Evolutionary conservation across 768 basidiomycete species (phyloP).

Genomic region (Amanita molliuscula): DNA sequence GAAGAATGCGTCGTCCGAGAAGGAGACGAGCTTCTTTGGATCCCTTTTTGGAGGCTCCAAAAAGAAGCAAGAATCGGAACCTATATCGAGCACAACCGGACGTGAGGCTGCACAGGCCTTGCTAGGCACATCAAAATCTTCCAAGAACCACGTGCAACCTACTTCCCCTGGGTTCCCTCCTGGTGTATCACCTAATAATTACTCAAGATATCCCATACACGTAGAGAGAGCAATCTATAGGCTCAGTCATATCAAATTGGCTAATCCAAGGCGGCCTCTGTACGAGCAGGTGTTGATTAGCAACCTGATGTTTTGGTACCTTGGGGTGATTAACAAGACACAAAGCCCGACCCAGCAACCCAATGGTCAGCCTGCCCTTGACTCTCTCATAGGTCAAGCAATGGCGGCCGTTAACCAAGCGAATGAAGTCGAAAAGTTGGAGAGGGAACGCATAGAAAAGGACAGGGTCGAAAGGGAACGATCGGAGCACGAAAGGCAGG

Average conservation of each 20-base stretch:
- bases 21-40: slow-evolving; percentile 81
- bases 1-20: slow-evolving; percentile 39
- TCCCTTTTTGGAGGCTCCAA: slow-evolving; percentile 82
- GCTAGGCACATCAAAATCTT: slow-evolving; percentile 75
- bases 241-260: slow-evolving; percentile 96
- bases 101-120: slow-evolving; percentile 83
- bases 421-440: slow-evolving; percentile 22
- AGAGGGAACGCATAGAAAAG: slow-evolving; percentile 31
- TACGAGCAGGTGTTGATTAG: slow-evolving; percentile 95
- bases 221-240: slow-evolving; percentile 98
- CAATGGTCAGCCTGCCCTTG: slow-evolving; percentile 17
- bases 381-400: slow-evolving; percentile 14
- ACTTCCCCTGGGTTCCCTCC: slow-evolving; percentile 45
- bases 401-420: slow-evolving; percentile 21
- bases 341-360: slow-evolving; percentile 37
- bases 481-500: slow-evolving; percentile 29
- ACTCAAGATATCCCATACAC: slow-evolving; percentile 90
- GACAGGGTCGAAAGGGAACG: slow-evolving; percentile 34
- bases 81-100: slow-evolving; percentile 40
- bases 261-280: slow-evolving; percentile 90
- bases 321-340: slow-evolving; percentile 93
- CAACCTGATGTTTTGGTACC: slow-evolving; percentile 98
- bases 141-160: slow-evolving; percentile 53
- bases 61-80: slow-evolving; percentile 67
- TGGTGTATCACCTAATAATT: slow-evolving; percentile 32